Evolutionary conservation across 306 rosid species (phyloP).

Genomic region (Medicago lupulina): DNA sequence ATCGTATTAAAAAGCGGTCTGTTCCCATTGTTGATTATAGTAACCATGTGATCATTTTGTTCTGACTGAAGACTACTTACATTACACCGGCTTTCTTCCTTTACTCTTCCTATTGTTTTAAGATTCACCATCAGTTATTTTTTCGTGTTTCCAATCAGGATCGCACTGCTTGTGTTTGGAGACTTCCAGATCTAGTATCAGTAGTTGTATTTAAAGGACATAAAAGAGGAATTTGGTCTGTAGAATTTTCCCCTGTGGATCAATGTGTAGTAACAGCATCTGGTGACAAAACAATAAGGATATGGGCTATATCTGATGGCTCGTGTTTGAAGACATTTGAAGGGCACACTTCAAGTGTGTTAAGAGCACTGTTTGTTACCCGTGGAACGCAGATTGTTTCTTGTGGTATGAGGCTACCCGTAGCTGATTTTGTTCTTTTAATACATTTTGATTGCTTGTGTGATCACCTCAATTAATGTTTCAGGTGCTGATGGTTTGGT

Average conservation of each 20-base stretch:
- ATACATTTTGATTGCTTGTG: slow-evolving; percentile 20
- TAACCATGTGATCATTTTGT: slow-evolving; percentile 2
- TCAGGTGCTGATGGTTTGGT: slow-evolving; percentile 93
- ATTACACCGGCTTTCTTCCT: slow-evolving; percentile 12
- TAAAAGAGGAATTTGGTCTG: slow-evolving; percentile 95
- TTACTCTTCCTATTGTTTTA: background rate
- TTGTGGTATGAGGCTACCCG: slow-evolving; percentile 59
- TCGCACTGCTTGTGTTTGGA: slow-evolving; percentile 95
- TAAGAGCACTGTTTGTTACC: slow-evolving; percentile 85
- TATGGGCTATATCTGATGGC: slow-evolving; percentile 94
- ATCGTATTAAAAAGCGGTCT: slow-evolving; percentile 14
- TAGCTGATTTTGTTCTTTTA: slow-evolving; percentile 38
- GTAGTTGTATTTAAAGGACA: slow-evolving; percentile 84
- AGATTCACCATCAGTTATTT: background rate
- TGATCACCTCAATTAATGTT: slow-evolving; percentile 42
- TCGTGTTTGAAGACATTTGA: slow-evolving; percentile 94
- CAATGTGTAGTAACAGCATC: slow-evolving; percentile 94
- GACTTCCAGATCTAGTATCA: slow-evolving; percentile 85
- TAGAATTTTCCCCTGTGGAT: slow-evolving; percentile 97
- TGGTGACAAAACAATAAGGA: slow-evolving; percentile 92
- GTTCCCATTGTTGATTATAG: background rate
- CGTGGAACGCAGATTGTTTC: slow-evolving; percentile 94
- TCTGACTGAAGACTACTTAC: slow-evolving; percentile 11
- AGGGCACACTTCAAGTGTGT: slow-evolving; percentile 92
- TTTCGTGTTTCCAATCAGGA: slow-evolving; percentile 58